Evolutionary conservation across 768 basidiomycete species (phyloP).

Genomic region (Strobilomyces echinocephalus): DNA sequence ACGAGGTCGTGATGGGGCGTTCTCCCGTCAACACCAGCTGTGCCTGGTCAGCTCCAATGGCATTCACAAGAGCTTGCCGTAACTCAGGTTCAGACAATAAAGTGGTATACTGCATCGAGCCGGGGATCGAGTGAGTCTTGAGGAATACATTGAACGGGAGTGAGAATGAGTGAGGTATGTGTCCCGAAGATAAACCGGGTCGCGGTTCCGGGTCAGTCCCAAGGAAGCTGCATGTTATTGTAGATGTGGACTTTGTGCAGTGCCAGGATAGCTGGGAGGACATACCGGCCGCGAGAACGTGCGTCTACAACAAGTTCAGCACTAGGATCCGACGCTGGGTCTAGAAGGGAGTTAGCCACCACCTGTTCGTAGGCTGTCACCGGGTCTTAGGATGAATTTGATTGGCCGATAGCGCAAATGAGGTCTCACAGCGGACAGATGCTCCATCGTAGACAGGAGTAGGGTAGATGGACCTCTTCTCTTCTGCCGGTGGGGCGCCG

Average conservation of each 20-base stretch:
- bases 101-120: constrained; percentile 49
- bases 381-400: constrained; percentile 12
- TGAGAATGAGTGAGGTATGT: constrained; percentile 83
- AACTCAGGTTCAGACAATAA: constrained; percentile 57
- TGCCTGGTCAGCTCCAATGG: constrained; percentile 55
- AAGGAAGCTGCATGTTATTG: constrained; percentile 51
- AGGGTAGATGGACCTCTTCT: constrained; percentile 40
- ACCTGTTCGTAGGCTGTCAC: constrained; percentile 74
- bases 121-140: constrained; percentile 32
- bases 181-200: constrained; percentile 81
- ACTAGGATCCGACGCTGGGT: constrained; percentile 38
- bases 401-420: constrained; percentile 32
- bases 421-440: constrained; percentile 41
- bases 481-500: constrained; percentile 22
- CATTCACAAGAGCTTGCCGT: constrained; percentile 51
- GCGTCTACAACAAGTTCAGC: constrained; percentile 84
- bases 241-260: constrained; percentile 2
- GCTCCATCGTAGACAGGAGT: constrained; percentile 48
- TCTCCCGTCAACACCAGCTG: constrained; percentile 58
- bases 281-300: constrained; percentile 73
- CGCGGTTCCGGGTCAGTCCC: constrained; percentile 88
- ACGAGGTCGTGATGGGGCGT: constrained; percentile 64
- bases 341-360: constrained; percentile 57
- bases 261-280: constrained; percentile 2
- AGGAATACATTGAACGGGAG: constrained; percentile 81